A percentile compares a stretch with the other conserved stretches of the same genome.
Conservation (phyloP, 768 basidiomycete species). For the Mycena latifolia region DNA sequence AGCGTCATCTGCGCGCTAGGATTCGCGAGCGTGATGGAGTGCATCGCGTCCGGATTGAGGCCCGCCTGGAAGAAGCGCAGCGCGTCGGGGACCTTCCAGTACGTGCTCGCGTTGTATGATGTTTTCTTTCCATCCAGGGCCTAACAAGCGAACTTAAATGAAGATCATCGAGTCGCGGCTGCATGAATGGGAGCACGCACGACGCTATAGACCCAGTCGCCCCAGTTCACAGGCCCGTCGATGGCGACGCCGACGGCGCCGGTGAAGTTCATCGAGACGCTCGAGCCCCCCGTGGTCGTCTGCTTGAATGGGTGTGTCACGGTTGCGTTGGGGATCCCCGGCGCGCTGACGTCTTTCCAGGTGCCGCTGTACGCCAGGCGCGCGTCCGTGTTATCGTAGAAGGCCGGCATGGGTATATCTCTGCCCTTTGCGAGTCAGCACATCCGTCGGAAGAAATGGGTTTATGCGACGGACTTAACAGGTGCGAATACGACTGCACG, state of each 20-base stretch:
- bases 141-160: neutral
- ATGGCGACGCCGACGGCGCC: slow-evolving; percentile 22
- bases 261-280: slow-evolving; percentile 10
- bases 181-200: slow-evolving; percentile 1
- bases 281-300: slow-evolving; percentile 1
- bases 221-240: slow-evolving; percentile 25
- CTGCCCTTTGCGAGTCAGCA: neutral
- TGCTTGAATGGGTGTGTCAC: slow-evolving; percentile 20
- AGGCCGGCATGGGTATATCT: neutral
- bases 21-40: slow-evolving; percentile 22
- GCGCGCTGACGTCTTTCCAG: slow-evolving; percentile 4
- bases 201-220: slow-evolving; percentile 24
- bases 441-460: too few species aligned
- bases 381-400: slow-evolving; percentile 30
- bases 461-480: slow-evolving; percentile 4
- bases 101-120: slow-evolving; percentile 26
- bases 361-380: slow-evolving; percentile 17
- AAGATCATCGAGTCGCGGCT: neutral
- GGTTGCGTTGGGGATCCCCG: slow-evolving; percentile 27
- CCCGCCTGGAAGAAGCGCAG: slow-evolving; percentile 29
- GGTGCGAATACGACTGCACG: slow-evolving; percentile 24
- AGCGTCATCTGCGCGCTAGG: slow-evolving; percentile 8
- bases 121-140: neutral
- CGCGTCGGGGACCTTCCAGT: slow-evolving; percentile 30
- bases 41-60: slow-evolving; percentile 24